These are phyloP conservation scores for Xylariaceae sp. DNA, from an alignment of 2,329 filamentous ascomycete species.

Conservation along the genomic window DNA sequence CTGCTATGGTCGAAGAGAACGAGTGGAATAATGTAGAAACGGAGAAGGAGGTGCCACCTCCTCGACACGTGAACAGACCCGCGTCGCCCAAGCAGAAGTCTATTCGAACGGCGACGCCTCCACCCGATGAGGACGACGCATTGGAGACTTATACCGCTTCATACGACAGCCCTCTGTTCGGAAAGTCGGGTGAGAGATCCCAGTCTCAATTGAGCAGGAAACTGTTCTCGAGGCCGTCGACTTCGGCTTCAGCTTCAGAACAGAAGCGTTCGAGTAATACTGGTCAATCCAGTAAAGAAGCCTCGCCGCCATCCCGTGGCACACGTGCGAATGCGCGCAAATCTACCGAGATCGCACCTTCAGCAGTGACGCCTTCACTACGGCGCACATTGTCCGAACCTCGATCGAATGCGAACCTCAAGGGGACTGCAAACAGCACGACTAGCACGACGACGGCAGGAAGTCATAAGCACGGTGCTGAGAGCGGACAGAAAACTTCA, in stretches of 20 bases:
- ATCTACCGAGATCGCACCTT: constrained; percentile 14
- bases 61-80: constrained; percentile 25
- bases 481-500: neutral
- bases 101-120: neutral
- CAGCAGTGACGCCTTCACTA: constrained; percentile 8
- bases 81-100: constrained; percentile 4
- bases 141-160: constrained; percentile 19
- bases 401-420: neutral
- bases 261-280: constrained; percentile 5
- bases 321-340: constrained; percentile 13
- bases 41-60: constrained; percentile 22
- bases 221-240: constrained; percentile 29
- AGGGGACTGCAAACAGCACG: neutral
- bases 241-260: constrained; percentile 22
- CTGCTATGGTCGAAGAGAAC: constrained; percentile 45
- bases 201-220: constrained; percentile 29
- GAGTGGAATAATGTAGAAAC: constrained; percentile 39
- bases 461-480: constrained; percentile 1
- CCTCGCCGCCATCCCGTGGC: constrained; percentile 1
- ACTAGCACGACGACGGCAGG: neutral
- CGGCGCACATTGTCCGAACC: constrained; percentile 20
- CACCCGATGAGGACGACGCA: neutral
- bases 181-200: constrained; percentile 30
- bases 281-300: constrained; percentile 1
- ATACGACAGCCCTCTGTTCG: constrained; percentile 33